These are phyloP conservation scores for Candida sp. DNA, from an alignment of 1,139 yeast species.

Conservation along the genomic window DNA sequence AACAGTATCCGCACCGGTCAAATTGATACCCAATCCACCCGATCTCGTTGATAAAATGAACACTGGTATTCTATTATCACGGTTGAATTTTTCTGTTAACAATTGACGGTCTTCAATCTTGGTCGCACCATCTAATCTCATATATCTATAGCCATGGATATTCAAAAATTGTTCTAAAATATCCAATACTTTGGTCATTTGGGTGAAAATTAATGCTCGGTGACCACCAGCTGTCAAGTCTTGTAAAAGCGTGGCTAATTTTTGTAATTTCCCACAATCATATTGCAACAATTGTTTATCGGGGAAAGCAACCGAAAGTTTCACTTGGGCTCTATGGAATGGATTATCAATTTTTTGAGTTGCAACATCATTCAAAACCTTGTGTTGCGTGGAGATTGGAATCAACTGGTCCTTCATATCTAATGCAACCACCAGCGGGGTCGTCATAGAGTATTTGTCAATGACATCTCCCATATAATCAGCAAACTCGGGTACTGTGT, in stretches of 20 bases:
- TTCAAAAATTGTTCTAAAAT: conserved; percentile 90
- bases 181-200: conserved; percentile 96
- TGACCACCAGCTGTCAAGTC: conserved; percentile 85
- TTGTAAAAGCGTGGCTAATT: conserved; percentile 69
- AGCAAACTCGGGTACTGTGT: conserved; percentile 42
- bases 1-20: conserved; percentile 98
- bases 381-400: conserved; percentile 29
- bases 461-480: conserved; percentile 47
- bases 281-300: conserved; percentile 89
- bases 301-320: conserved; percentile 92
- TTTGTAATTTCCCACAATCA: conserved; percentile 96
- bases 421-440: conserved; percentile 81
- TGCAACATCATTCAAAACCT: conserved; percentile 30
- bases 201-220: conserved; percentile 93
- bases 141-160: conserved; percentile 89
- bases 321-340: conserved; percentile 81
- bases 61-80: conserved; percentile 82
- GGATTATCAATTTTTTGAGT: conserved; percentile 50
- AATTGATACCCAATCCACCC: conserved; percentile 96
- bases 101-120: conserved; percentile 96
- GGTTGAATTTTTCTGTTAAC: conserved; percentile 87
- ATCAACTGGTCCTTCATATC: conserved; percentile 66
- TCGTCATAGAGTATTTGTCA: conserved; percentile 79
- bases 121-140: conserved; percentile 97
- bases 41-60: conserved; percentile 94